A percentile compares a stretch with the other conserved stretches of the same genome.
phyloP scores from a whole-genome alignment of 306 rosid species.

The Acacia melanoxylon region DNA sequence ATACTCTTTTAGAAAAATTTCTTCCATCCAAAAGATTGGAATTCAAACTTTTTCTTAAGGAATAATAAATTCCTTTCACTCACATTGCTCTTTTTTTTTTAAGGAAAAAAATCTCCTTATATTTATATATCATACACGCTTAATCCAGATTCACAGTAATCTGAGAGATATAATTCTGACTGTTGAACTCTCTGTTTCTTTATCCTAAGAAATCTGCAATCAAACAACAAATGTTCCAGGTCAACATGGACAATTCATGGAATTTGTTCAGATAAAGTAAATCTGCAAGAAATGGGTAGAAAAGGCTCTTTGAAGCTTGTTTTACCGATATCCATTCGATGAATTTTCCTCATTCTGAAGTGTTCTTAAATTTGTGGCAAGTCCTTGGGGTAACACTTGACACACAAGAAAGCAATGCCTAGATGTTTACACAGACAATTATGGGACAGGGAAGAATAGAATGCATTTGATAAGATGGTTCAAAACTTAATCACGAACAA shows the following conservation, averaged over 20 bases:
- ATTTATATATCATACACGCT: background rate
- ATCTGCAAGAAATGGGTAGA: background rate
- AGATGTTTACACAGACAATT: background rate
- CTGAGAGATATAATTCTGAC: background rate
- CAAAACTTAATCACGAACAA: conserved; percentile 46
- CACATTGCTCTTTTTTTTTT: background rate
- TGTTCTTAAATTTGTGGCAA: background rate
- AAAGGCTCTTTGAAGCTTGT: background rate
- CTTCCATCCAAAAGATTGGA: background rate
- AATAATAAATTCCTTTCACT: background rate
- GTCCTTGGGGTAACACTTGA: background rate
- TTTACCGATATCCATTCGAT: background rate
- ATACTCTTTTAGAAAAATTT: background rate
- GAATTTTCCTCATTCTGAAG: background rate
- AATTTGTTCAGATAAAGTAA: background rate
- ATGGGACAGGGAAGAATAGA: conserved; percentile 5
- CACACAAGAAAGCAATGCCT: background rate
- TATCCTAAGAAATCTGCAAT: background rate
- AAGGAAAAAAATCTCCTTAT: background rate
- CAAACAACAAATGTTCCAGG: background rate
- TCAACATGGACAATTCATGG: background rate
- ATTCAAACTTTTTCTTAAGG: too few species aligned
- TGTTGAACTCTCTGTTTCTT: background rate
- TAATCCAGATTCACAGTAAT: background rate
- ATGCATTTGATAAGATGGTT: conserved; percentile 11